Base-by-base conservation (phyloP, 345 rosid genomes). In the Carallia pectinifolia region DNA sequence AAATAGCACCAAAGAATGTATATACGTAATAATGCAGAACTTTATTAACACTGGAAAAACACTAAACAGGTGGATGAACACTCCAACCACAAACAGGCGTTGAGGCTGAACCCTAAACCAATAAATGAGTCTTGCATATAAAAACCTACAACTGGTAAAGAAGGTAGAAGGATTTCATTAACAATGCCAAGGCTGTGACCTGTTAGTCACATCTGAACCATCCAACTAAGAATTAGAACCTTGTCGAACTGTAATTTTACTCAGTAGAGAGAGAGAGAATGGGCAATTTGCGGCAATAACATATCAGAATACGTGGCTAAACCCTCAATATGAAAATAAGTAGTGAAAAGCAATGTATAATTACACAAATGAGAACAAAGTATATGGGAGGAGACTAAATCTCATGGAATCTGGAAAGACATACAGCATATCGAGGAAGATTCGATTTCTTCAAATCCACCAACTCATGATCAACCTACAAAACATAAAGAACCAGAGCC, bases 371-470 rank as follows among this genome's bases (percentile, higher is more conserved):
- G 37, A 19, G 60, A 64, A 54, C 38, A 23, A 39, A 66, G 18
- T 6, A 37, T 36, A 19, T 13, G 34, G 31, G 13, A 56, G 31
- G 13, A 56, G 16, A 56, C 40, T 52, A 48, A 52, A 65, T 30
- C 58, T 37, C 63, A 23, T 58, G 44, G 59, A 15, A 64, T 30
- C 48, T 12, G 44, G 31, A 47, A 71, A 55, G 61, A 67, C 76
- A 62, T 67, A 68, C 80, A 7, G 69, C 80, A 68, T 77, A 77
- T 38, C 66, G 47, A 48, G 80, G 80, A 33, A 72, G 59, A 67
- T 71, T 63, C 6, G 66, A 59, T 63, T 62, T 72, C 66, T 58
- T 77, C 17, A 65, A 63, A 44, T 63, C 69, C 23, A 23, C 38
- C 8, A 6, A 39, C 7, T 38, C 44, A 34, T n/a, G 44, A 23